Percentiles rank a stretch among this genome's conserved stretches.
Conservation (phyloP, 345 rosid species). For the Nephelium lappaceum region DNA sequence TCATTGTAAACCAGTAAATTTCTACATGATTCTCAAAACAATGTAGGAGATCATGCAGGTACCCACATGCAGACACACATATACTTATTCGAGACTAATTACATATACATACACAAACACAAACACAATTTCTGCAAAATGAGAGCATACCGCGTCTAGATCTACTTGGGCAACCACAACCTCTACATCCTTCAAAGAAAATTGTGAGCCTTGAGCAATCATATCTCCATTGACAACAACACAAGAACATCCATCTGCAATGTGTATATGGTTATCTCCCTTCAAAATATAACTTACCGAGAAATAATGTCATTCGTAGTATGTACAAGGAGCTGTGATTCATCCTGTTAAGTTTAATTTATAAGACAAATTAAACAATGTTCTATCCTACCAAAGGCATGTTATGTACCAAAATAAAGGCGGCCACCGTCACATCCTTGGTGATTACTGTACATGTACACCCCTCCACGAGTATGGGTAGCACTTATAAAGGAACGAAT, state of each 20-base stretch:
- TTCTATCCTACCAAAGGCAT: neutral
- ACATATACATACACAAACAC: neutral
- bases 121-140: neutral
- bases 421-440: constrained; percentile 98
- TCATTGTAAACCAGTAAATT: neutral
- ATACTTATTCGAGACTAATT: neutral
- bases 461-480: constrained; percentile 87
- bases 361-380: neutral
- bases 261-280: neutral
- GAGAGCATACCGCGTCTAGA: constrained; percentile 76
- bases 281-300: neutral
- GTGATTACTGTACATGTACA: constrained; percentile 96
- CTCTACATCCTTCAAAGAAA: constrained; percentile 89
- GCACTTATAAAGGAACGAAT: constrained; percentile 73
- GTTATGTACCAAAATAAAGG: constrained; percentile 72
- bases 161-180: constrained; percentile 87
- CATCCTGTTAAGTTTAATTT: neutral
- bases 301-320: neutral
- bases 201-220: constrained; percentile 91
- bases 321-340: neutral
- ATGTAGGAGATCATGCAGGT: neutral
- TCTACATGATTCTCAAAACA: neutral
- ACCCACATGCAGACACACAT: neutral
- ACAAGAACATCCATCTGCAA: constrained; percentile 84
- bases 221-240: constrained; percentile 84